A percentile compares a stretch with the other conserved stretches of the same genome.
phyloP scores from a whole-genome alignment of 495 filamentous ascomycete genomes.

The Lophium mytilinum region DNA sequence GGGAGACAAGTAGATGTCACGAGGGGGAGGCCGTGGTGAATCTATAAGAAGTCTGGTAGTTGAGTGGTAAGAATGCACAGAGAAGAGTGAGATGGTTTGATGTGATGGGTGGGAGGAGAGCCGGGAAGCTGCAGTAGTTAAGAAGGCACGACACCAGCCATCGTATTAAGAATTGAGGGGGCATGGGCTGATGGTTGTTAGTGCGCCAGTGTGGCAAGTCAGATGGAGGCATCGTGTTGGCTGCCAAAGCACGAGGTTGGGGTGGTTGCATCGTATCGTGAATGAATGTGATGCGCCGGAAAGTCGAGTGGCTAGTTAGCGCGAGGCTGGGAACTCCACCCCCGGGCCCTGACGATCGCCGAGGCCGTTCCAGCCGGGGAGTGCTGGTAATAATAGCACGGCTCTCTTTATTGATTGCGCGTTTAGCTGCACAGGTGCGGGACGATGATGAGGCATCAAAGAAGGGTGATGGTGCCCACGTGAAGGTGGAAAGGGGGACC shows the following conservation, averaged over 20 bases:
- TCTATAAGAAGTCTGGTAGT: neutral
- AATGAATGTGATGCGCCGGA: neutral
- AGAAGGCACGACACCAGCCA: constrained; percentile 18
- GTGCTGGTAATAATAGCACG: too few relatives aligned
- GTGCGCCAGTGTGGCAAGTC: constrained; percentile 10
- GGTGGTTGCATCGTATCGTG: neutral
- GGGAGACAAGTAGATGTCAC: too few relatives aligned
- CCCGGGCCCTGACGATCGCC: neutral
- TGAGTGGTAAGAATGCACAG: neutral
- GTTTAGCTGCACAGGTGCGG: too few relatives aligned
- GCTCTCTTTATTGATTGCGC: too few relatives aligned
- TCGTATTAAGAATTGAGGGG: constrained; percentile 7
- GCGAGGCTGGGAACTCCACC: neutral
- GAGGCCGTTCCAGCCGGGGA: too few relatives aligned
- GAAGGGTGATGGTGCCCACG: too few relatives aligned
- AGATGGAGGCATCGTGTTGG: constrained; percentile 15
- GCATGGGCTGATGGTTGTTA: constrained; percentile 2
- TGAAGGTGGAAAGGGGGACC: too few relatives aligned
- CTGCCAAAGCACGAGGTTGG: constrained; percentile 22
- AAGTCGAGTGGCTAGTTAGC: constrained; percentile 12
- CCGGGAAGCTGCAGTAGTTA: constrained; percentile 14
- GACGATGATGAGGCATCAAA: too few relatives aligned
- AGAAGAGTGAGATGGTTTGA: neutral
- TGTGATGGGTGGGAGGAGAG: neutral
- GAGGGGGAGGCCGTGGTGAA: neutral